These are phyloP conservation scores for Cercospora sp. DNA, from an alignment of 2,329 filamentous ascomycete species.

Conservation along the genomic window DNA sequence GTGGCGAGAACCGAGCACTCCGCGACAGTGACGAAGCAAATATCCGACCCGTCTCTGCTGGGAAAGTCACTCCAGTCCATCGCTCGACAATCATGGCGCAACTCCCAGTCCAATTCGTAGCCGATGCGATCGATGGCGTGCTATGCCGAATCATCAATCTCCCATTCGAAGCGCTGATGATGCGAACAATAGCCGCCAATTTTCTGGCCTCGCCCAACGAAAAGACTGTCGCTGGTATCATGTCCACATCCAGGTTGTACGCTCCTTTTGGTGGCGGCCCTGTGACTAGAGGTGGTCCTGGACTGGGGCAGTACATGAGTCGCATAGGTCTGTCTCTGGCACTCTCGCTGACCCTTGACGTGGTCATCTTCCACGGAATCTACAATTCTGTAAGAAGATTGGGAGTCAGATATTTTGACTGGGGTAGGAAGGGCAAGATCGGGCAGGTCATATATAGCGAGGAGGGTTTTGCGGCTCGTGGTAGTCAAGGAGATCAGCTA, in stretches of 20 bases:
- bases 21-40: not conserved
- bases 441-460: slow-evolving; percentile 16
- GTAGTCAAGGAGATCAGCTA: not conserved
- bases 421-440: slow-evolving; percentile 24
- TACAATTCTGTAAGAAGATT: slow-evolving; percentile 23
- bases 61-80: slow-evolving; percentile 12
- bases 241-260: slow-evolving; percentile 14
- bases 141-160: slow-evolving; percentile 29
- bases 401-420: slow-evolving; percentile 27
- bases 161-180: slow-evolving; percentile 31
- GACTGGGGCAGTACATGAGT: slow-evolving; percentile 15
- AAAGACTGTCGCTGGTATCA: not conserved
- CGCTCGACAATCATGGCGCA: slow-evolving; percentile 32
- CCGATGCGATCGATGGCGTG: slow-evolving; percentile 27
- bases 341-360: slow-evolving; percentile 23
- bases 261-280: slow-evolving; percentile 21
- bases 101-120: slow-evolving; percentile 29
- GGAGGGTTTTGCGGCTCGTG: slow-evolving; percentile 2
- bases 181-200: slow-evolving; percentile 26
- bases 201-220: slow-evolving; percentile 24
- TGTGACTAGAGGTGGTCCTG: not conserved
- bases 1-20: not conserved
- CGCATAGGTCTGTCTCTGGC: slow-evolving; percentile 32
- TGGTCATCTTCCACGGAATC: slow-evolving; percentile 26
- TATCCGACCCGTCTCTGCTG: slow-evolving; percentile 5